Conservation (phyloP, 192 early-diverging fungal genomes). For the Backusella tarrabulga region DNA sequence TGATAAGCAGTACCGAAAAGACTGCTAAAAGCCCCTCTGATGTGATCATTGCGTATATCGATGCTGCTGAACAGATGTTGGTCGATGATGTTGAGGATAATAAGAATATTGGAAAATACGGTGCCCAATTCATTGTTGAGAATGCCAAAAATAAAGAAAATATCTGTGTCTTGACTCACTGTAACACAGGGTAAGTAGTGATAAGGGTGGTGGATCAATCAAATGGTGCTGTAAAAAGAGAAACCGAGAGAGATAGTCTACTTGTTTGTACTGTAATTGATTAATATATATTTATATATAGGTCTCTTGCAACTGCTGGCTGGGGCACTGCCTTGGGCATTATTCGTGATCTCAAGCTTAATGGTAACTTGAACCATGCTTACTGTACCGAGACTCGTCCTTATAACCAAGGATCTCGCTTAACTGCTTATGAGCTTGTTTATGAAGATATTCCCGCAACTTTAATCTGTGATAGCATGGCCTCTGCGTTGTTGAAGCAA, state of each 20-base stretch:
- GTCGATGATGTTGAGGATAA: slow-evolving; percentile 86
- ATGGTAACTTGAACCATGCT: slow-evolving; percentile 63
- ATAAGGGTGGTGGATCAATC: background rate
- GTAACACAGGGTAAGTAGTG: slow-evolving; percentile 85
- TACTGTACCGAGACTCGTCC: slow-evolving; percentile 97
- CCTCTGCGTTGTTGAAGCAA: slow-evolving; percentile 70
- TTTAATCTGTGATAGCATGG: slow-evolving; percentile 91
- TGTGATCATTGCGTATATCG: slow-evolving; percentile 65
- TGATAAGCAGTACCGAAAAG: slow-evolving; percentile 32
- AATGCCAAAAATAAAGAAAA: slow-evolving; percentile 38
- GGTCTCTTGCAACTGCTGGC: slow-evolving; percentile 75
- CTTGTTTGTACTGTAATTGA: background rate
- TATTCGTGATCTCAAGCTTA: slow-evolving; percentile 69
- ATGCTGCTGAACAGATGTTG: slow-evolving; percentile 81
- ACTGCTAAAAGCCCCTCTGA: slow-evolving; percentile 30
- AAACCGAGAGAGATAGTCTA: background rate
- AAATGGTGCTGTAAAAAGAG: background rate
- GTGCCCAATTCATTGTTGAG: slow-evolving; percentile 71
- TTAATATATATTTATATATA: slow-evolving; percentile 9
- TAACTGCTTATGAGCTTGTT: slow-evolving; percentile 94
- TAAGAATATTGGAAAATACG: slow-evolving; percentile 76
- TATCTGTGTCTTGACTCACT: slow-evolving; percentile 86
- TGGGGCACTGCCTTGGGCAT: slow-evolving; percentile 96
- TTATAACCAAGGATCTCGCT: slow-evolving; percentile 95
- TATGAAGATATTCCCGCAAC: slow-evolving; percentile 92